Percentiles rank a stretch among this genome's conserved stretches.
These are phyloP conservation scores for Hydnomerulius pinastri DNA, from an alignment of 768 basidiomycete species.

Conservation along the genomic window DNA sequence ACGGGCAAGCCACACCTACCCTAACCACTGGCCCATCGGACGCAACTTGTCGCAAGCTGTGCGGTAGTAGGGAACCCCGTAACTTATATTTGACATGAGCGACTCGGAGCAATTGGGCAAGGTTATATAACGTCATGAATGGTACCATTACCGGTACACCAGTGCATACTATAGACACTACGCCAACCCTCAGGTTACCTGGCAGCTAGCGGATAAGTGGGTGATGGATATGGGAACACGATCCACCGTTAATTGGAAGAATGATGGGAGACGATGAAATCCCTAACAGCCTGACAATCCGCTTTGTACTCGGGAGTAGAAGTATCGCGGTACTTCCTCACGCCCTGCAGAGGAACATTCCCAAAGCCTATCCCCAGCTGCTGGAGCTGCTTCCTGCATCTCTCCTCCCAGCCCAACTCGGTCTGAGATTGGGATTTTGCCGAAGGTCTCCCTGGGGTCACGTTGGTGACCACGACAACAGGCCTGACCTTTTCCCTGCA, in stretches of 20 bases:
- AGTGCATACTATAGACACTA: too few species aligned
- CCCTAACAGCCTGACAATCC: constrained; percentile 20
- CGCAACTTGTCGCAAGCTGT: too few species aligned
- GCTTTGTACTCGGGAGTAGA: constrained; percentile 19
- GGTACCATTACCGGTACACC: too few species aligned
- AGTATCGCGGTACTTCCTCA: constrained; percentile 15
- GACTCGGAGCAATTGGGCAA: too few species aligned
- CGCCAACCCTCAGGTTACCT: constrained; percentile 9
- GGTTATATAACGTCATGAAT: too few species aligned
- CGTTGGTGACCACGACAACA: constrained; percentile 27
- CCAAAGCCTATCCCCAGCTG: constrained; percentile 7
- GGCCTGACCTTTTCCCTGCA: constrained; percentile 21
- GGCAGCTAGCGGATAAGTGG: constrained; percentile 15
- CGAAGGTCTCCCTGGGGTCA: too few species aligned
- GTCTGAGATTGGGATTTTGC: too few species aligned
- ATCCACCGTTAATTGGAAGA: neutral
- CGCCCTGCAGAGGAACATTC: constrained; percentile 11
- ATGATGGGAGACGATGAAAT: constrained; percentile 15
- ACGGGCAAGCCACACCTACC: neutral
- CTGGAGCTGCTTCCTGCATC: constrained; percentile 19
- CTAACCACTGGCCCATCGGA: too few species aligned
- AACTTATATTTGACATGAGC: too few species aligned
- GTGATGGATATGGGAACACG: neutral
- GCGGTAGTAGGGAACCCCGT: too few species aligned
- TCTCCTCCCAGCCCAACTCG: constrained; percentile 18